These are phyloP conservation scores for Quercus berberidifolia DNA, from an alignment of 306 rosid species.

Conservation along the genomic window DNA sequence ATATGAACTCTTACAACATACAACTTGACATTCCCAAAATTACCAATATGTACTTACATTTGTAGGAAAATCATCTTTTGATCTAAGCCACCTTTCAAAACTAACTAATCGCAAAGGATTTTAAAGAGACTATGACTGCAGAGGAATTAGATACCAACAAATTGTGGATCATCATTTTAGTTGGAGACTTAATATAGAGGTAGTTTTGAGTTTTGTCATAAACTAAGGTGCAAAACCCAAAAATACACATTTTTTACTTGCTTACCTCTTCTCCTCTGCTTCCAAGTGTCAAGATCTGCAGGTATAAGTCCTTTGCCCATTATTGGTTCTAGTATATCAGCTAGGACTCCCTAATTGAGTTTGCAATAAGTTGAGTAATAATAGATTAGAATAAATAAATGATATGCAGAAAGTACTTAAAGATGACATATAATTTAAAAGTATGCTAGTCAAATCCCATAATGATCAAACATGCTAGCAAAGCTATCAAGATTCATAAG, in stretches of 20 bases:
- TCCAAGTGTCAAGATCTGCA: slow-evolving; percentile 75
- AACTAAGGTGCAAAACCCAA: background rate
- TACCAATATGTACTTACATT: background rate
- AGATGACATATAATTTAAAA: no score
- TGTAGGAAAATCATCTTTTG: background rate
- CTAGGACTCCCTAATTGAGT: slow-evolving; percentile 82
- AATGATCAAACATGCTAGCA: no score
- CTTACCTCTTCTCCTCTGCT: slow-evolving; percentile 93
- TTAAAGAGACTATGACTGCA: background rate
- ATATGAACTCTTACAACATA: background rate
- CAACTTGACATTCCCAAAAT: background rate
- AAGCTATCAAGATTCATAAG: no score
- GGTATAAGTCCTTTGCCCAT: slow-evolving; percentile 90
- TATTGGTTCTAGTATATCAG: slow-evolving; percentile 75
- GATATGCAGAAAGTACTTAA: no score
- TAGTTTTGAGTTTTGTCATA: background rate
- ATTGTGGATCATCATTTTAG: background rate
- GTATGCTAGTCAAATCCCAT: no score
- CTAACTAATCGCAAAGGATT: background rate
- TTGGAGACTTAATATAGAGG: background rate
- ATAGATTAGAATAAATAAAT: no score
- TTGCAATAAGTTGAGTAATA: background rate
- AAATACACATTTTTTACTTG: background rate
- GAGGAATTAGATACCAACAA: background rate
- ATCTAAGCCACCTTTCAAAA: background rate